Evolutionary conservation across 2,329 filamentous ascomycete genomes (phyloP), one percentile per base, ranked within the genome.

Genomic region (Penicillium carneum): DNA sequence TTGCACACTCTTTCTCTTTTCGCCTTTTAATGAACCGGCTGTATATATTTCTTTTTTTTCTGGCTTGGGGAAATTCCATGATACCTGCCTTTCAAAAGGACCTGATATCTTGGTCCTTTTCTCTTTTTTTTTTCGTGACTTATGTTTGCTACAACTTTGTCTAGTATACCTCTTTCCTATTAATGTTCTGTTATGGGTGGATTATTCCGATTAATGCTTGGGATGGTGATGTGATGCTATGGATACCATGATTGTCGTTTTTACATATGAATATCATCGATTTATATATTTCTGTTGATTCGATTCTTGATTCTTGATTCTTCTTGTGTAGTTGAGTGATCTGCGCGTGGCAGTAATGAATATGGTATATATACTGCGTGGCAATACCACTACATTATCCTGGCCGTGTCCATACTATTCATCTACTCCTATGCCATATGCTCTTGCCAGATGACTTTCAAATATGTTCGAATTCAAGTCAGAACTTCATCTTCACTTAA

Each of bases 171-270:
- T 63, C 31, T 57, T 49, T 45, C 42, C 45, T 60, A 59, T 49
- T 58, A 42, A 14, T 12, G 57, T 53, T 46, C 36, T 61, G 51
- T 54, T 45, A 45, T 26, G 43, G 54, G 51, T 51, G 50, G 49
- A 45, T 56, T 57, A 62, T 63, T 39, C 42, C 59, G 62, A 66
- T 67, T 68, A 64, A 68, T 64, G 65, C 46, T 64, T 62, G 59
- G 63, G 56, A 65, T 60, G 55, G 65, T 67, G 63, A 74, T 65
- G 69, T 66, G 64, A 66, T 58, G 69, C 62, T 67, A 73, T 66
- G 66, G 69, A 72, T 71, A 71, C 66, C 63, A 73, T 61, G 70
- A 70, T 63, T 50, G 57, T 45, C 39, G 12, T 38, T 53, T 38
- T 12, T 31, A 43, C 20, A 29, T 49, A 41, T 57, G 42, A 56